These are phyloP conservation scores for Umbelopsis sp. DNA, from an alignment of 192 early-diverging fungal genomes.

Conservation along the genomic window DNA sequence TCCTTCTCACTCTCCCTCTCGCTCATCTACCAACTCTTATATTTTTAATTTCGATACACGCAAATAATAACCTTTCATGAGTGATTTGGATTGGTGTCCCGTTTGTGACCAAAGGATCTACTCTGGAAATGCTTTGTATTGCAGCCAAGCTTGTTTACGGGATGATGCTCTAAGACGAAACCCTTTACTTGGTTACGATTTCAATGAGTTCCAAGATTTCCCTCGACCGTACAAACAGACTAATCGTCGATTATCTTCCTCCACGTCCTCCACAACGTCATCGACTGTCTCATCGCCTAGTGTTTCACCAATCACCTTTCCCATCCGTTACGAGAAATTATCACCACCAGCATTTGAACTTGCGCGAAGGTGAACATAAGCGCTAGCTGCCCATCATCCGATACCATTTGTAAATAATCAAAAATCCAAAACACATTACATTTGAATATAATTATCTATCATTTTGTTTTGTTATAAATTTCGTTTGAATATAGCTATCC, in stretches of 20 bases:
- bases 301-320: constrained; percentile 14
- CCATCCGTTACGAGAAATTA: background rate
- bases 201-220: constrained; percentile 38
- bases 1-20: background rate
- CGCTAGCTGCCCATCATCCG: background rate
- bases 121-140: constrained; percentile 39
- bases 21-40: background rate
- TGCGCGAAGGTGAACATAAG: background rate
- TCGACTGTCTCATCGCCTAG: background rate
- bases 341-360: constrained; percentile 16
- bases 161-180: constrained; percentile 37
- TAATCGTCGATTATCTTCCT: constrained; percentile 1
- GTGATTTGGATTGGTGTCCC: constrained; percentile 40
- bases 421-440: background rate
- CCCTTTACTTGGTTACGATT: constrained; percentile 39
- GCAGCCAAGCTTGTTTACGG: constrained; percentile 37
- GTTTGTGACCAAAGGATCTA: constrained; percentile 28
- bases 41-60: background rate
- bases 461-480: background rate
- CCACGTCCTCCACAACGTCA: background rate
- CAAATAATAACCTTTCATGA: constrained; percentile 13
- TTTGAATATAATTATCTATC: background rate
- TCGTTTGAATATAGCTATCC: background rate
- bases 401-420: background rate
- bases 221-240: constrained; percentile 30